Evolutionary conservation across 2,329 filamentous ascomycete genomes (phyloP), one percentile per base, ranked within the genome.

Genomic region (Epichloe typhina): DNA sequence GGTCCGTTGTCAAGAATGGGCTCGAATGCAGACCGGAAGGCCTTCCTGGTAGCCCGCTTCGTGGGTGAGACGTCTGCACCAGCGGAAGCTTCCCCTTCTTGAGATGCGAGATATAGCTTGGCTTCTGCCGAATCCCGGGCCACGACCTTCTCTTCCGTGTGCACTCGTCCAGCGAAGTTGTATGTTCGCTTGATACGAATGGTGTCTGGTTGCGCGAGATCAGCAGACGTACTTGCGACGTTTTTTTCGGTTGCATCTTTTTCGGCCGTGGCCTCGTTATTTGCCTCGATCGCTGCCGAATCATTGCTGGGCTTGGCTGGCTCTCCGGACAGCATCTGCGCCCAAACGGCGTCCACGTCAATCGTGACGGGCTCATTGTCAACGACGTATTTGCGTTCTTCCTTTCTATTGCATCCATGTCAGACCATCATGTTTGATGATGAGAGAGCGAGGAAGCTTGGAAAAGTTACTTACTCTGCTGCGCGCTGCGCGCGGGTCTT

Each of bases 401-500:
- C 75, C 57, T 79, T 79, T 57, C 77, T 80, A 49, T 23, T 19
- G 4, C 13, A 12, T 2, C 13, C 7, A 13, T 17, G 17, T 46
- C 31, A 38, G 36, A 13, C n/a, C 11, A 5, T 9, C 5, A n/a
- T 5, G 8, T 12, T 42, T 19, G 3, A 36, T 44, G 36, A 21
- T 26, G 9, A 11, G 36, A 15, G 21, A 36, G 41, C 2, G 11
- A 36, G 42, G 13, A 19, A n/a, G 37, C n/a, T 11, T 42, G 21
- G 23, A 35, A 37, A 19, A 31, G 31, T 6, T n/a, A 62, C 74
- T 53, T 69, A 79, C 76, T 86, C 83, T 44, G 71, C 72, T 17
- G 82, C 82, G 53, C 83, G 74, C 67, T 86, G 84, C 47, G 82
- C 77, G 52, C 85, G 75, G 46, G 85, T 89, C 71, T 86, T 88